Base-by-base conservation (phyloP, 2,329 filamentous ascomycete species). In the Emergomyces pasteurianus region DNA sequence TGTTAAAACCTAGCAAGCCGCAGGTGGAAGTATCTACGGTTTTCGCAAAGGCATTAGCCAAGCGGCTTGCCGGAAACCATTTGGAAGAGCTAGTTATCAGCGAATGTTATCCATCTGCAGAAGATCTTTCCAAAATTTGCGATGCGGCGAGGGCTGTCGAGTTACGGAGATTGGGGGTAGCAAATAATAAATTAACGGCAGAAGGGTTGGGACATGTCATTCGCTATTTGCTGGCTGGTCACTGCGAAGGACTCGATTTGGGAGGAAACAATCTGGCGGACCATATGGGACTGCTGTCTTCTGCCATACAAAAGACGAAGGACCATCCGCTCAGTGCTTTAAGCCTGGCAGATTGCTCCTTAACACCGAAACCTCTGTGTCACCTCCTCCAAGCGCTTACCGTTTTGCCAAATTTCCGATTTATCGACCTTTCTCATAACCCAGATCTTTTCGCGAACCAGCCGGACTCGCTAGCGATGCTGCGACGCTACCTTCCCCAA, bases 371-470 rank as follows among this genome's bases (percentile, higher is more conserved):
- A 0, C 86, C 87, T 12, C 78, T 97, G 26, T 87, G 83, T 72
- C 83, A 84, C 59, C 79, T 97, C 14, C 81, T 97, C 58, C 90
- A 90, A 4, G 84, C 84, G 7, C 75, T 97, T 59, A 80, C 82
- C 31, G 84, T 81, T 65, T 77, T 96, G 60, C 80, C 81, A 1
- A 83, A 87, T 64, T 87, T 96, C 70, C 86, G 89, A 23, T 96
- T 96, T 70, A 84, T 99, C 62, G 94, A 97, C 71, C 79, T 99
- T 42, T 96, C 90, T 5, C 90, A 96, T 69, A 97, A 97, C 67
- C 88, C 82, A 38, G 85, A 84, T 23, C 79, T 99, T 18, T 96
- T 95, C 70, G 82, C 85, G 58, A 79, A 80, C 3, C 80, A 87
- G 49, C 86, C 88, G n/a, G 90, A 84, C 68, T 88, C 89, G 1